These are phyloP conservation scores for Teratosphaeria nubilosa DNA, from an alignment of 2,329 filamentous ascomycete genomes.

Conservation along the genomic window DNA sequence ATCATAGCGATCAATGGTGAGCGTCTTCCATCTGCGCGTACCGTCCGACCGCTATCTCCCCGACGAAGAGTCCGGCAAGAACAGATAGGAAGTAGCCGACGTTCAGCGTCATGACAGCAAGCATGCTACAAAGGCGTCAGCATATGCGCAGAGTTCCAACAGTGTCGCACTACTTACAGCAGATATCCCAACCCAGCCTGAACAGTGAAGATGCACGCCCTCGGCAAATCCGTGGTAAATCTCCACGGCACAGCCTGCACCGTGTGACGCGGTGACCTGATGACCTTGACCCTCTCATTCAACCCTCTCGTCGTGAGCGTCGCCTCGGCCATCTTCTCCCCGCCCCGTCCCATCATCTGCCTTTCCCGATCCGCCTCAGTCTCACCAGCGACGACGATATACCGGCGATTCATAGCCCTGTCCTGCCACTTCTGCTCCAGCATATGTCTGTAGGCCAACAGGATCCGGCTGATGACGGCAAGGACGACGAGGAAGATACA, in stretches of 20 bases:
- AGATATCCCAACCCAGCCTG: constrained; percentile 73
- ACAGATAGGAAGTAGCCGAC: constrained; percentile 75
- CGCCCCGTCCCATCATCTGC: constrained; percentile 8
- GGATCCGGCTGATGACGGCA: constrained; percentile 55
- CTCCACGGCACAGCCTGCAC: constrained; percentile 61
- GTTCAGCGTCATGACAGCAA: constrained; percentile 85
- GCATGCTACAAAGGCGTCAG: constrained; percentile 53
- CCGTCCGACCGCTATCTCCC: constrained; percentile 69
- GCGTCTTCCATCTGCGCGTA: constrained; percentile 44
- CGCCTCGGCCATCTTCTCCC: constrained; percentile 50
- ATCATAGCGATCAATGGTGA: constrained; percentile 17
- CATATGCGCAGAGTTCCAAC: neutral
- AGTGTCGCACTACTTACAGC: constrained; percentile 53
- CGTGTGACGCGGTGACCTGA: constrained; percentile 41
- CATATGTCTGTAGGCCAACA: constrained; percentile 58
- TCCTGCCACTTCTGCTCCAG: constrained; percentile 61
- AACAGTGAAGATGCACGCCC: constrained; percentile 60
- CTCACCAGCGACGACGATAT: constrained; percentile 60
- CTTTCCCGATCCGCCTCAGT: constrained; percentile 38
- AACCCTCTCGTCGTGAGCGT: constrained; percentile 64
- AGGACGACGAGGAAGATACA: constrained; percentile 85
- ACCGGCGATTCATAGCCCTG: constrained; percentile 62
- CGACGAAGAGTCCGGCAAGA: constrained; percentile 72
- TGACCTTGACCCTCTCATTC: constrained; percentile 69
- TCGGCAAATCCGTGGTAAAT: constrained; percentile 65